Percentiles rank a stretch among this genome's conserved stretches.
phyloP scores from a whole-genome alignment of 768 basidiomycete species.

The Lentinula raphanica region DNA sequence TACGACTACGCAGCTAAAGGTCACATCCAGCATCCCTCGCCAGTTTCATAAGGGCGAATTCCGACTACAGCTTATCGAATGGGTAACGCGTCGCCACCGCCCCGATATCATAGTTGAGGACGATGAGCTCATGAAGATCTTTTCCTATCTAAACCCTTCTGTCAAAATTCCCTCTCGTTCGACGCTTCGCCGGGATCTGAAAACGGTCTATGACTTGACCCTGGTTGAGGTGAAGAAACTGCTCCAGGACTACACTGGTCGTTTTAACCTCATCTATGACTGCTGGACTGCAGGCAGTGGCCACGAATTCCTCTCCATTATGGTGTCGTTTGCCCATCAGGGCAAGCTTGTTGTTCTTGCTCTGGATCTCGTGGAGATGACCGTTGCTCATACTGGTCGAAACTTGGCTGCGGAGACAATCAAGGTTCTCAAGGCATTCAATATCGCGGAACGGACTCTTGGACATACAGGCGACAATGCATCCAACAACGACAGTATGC shows the following conservation, averaged over 20 bases:
- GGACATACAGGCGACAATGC: background rate
- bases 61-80: background rate
- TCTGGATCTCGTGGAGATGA: background rate
- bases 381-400: background rate
- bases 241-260: background rate
- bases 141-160: background rate
- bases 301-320: background rate
- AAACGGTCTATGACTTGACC: background rate
- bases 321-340: background rate
- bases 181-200: background rate
- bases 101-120: background rate
- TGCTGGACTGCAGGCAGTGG: slow-evolving; percentile 1
- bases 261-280: slow-evolving; percentile 3
- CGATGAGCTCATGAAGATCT: background rate
- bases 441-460: background rate
- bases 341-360: background rate
- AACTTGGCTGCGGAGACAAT: background rate
- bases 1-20: background rate
- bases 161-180: background rate
- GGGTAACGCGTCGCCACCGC: background rate
- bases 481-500: background rate
- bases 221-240: background rate
- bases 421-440: background rate
- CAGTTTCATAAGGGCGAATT: slow-evolving; percentile 5
- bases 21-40: background rate